Percentiles rank a stretch among this genome's conserved stretches.
Evolutionary conservation across 345 rosid genomes (phyloP).

Genomic region (Lumnitzera racemosa): DNA sequence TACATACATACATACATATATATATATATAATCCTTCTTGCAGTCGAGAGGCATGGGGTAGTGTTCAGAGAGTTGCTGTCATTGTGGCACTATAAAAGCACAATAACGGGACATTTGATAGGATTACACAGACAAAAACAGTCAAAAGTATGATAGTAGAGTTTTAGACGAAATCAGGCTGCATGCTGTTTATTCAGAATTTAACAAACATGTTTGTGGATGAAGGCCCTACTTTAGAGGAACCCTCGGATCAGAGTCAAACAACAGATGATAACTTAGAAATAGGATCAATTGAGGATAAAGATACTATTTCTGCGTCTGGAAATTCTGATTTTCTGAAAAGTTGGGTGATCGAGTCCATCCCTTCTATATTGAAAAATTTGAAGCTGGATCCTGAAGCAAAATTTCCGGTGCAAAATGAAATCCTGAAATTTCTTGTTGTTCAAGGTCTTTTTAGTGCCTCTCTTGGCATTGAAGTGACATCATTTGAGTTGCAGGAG

Average conservation of each 20-base stretch:
- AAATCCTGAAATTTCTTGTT: slow-evolving; percentile 82
- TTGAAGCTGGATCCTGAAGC: slow-evolving; percentile 68
- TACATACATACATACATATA: too few relatives aligned
- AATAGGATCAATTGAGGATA: slow-evolving; percentile 73
- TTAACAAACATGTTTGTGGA: slow-evolving; percentile 77
- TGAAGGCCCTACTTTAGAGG: slow-evolving; percentile 63
- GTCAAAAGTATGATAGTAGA: slow-evolving; percentile 70
- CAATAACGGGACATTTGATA: slow-evolving; percentile 84
- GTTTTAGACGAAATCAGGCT: slow-evolving; percentile 75
- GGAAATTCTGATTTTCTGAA: slow-evolving; percentile 69
- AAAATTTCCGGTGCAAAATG: slow-evolving; percentile 63
- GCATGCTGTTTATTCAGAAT: slow-evolving; percentile 71
- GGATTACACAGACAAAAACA: slow-evolving; percentile 58
- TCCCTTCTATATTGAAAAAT: slow-evolving; percentile 62
- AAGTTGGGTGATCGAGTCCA: slow-evolving; percentile 85
- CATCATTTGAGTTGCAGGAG: slow-evolving; percentile 94
- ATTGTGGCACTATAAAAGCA: slow-evolving; percentile 79
- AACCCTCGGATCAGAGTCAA: slow-evolving; percentile 98
- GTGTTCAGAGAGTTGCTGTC: slow-evolving; percentile 71
- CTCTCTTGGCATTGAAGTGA: slow-evolving; percentile 90
- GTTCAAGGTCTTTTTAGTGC: slow-evolving; percentile 92
- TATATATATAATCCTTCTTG: too few relatives aligned
- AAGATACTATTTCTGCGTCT: slow-evolving; percentile 42
- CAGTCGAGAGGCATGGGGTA: slow-evolving; percentile 22
- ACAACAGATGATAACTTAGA: slow-evolving; percentile 97